Percentiles rank a stretch among this genome's conserved stretches.
Evolutionary conservation across 2,329 filamentous ascomycete genomes (phyloP).

Genomic region (Xylaria sp.): DNA sequence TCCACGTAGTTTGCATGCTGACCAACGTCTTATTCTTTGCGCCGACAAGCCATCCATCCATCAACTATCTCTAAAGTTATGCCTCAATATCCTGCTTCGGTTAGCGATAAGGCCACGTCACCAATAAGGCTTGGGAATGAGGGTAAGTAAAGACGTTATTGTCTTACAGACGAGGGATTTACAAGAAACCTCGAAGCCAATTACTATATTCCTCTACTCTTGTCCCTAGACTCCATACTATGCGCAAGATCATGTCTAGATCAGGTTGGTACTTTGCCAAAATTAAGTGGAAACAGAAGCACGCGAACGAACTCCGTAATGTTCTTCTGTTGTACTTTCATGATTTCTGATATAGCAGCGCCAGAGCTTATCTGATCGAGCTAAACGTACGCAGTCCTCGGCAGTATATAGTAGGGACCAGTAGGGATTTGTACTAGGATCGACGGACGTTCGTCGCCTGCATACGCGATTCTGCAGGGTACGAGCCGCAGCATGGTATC

Average conservation of each 20-base stretch:
- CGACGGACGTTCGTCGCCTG: constrained; percentile 7
- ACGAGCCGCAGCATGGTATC: constrained; percentile 21
- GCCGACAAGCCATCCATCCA: background rate
- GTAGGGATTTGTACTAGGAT: background rate
- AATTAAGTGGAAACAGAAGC: background rate
- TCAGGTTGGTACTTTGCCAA: background rate
- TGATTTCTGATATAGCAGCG: background rate
- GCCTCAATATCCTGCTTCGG: background rate
- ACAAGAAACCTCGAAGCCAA: background rate
- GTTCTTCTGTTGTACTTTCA: background rate
- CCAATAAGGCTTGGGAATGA: no score
- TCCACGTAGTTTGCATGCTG: background rate
- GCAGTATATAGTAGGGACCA: background rate
- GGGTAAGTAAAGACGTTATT: background rate
- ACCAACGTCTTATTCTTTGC: background rate
- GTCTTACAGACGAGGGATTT: background rate
- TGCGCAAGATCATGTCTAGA: background rate
- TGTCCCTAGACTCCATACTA: background rate
- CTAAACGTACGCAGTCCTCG: background rate
- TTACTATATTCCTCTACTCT: background rate
- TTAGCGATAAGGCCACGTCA: background rate
- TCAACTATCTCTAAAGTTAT: background rate
- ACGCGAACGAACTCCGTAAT: background rate
- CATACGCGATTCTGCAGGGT: constrained; percentile 15
- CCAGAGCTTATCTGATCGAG: background rate